Percentiles rank a stretch among this genome's conserved stretches.
Evolutionary conservation across 805 yeast species (phyloP).

Genomic region (Schizosaccharomyces japonicus): DNA sequence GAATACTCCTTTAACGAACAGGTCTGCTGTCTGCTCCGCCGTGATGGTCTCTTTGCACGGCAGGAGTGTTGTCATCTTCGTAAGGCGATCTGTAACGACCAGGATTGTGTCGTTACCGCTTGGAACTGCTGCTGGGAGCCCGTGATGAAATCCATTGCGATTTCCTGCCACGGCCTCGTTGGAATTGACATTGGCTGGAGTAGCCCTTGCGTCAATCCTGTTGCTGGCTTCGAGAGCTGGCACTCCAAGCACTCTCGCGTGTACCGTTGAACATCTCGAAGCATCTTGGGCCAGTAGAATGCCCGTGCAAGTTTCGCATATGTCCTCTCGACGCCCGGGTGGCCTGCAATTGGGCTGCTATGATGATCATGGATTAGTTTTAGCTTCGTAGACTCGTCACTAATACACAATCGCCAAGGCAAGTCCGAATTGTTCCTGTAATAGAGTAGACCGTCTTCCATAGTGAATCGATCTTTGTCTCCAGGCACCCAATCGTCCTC

Average conservation of each 20-base stretch:
- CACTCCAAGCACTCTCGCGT: neutral
- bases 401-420: neutral
- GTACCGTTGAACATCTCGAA: neutral
- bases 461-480: too few species aligned
- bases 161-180: constrained; percentile 6
- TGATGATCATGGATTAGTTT: constrained; percentile 3
- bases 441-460: neutral
- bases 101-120: constrained; percentile 8
- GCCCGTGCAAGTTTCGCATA: neutral
- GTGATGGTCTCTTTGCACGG: neutral
- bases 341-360: constrained; percentile 2
- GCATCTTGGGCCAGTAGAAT: constrained; percentile 2
- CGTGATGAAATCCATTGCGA: constrained; percentile 10
- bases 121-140: constrained; percentile 8
- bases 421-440: neutral
- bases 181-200: too few species aligned
- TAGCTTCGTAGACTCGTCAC: neutral
- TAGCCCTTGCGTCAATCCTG: too few species aligned
- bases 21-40: neutral
- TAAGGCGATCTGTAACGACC: constrained; percentile 11
- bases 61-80: constrained; percentile 11
- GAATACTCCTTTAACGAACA: neutral
- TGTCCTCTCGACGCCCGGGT: neutral
- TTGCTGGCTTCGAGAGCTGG: too few species aligned
- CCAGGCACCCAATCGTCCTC: too few species aligned